Conservation (phyloP, 176 grass and related monocot species). For the Lolium perenne region DNA sequence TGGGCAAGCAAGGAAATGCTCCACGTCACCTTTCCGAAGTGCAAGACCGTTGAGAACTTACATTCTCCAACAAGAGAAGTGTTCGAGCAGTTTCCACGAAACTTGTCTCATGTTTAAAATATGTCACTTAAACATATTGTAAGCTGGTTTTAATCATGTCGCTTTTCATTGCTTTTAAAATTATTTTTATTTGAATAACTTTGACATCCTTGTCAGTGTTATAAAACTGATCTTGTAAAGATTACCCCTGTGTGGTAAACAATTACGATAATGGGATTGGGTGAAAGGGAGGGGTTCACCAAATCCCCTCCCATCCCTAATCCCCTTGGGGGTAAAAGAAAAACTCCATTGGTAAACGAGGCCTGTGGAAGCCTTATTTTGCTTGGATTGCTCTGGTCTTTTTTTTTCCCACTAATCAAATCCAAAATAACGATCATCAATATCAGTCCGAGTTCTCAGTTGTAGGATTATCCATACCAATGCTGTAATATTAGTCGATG, state of each 20-base stretch:
- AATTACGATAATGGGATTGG: not conserved
- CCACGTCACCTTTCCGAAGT: conserved; percentile 55
- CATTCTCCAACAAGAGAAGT: not conserved
- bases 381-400: not conserved
- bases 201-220: not conserved
- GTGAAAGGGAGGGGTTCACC: not conserved
- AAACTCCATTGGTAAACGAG: not conserved
- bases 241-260: not conserved
- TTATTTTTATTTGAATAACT: not conserved
- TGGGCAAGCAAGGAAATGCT: conserved; percentile 93
- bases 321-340: not conserved
- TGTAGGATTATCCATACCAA: not conserved
- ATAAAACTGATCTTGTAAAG: not conserved
- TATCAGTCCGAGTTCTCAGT: not conserved
- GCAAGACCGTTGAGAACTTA: not conserved
- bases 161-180: not conserved
- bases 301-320: not conserved
- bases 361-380: too few species aligned
- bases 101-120: conserved; percentile 17
- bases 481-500: not conserved
- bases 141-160: not conserved
- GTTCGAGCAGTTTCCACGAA: conserved; percentile 1
- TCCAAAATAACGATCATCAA: not conserved
- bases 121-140: conserved; percentile 23
- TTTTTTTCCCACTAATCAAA: not conserved